Base-by-base conservation (phyloP, 768 basidiomycete genomes). In the Tubosaeta sp. region DNA sequence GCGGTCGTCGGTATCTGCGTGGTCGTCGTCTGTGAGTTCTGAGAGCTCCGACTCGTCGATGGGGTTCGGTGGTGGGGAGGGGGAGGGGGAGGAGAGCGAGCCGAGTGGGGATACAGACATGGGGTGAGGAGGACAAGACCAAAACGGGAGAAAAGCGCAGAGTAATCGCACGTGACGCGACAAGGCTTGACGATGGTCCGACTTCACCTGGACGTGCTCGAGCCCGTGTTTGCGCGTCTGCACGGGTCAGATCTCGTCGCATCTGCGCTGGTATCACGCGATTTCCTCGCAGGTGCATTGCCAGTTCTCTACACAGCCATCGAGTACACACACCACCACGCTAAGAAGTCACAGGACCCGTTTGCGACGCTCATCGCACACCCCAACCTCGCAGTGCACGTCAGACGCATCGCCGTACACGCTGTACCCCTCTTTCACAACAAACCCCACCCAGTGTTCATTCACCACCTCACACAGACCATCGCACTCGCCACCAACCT, bases 1-100 rank as follows among this genome's bases (percentile, higher is more conserved):
- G 9, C 52, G 65, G 25, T 59, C 48, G 48, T 57, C 56, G 25
- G 67, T 59, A 60, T 86, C 84, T 5, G 22, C 10, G 59, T 85
- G 80, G 59, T 89, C 87, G 63, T 90, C 88, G 63, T 91, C 88
- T 14, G 88, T 90, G 65, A 91, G 81, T 65, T 88, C 88, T 39
- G 87, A 89, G 53, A 91, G 80, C 71, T 90, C 88, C 6, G 88
- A 89, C 67, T 81, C 86, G 58, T 65, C 71, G 55, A 64, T 66
- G 54, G 65, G 72, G 45, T 59, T 61, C 39, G 69, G 64, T 5
- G 76, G 77, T 3, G 77, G 79, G 0, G 86, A 81, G 0, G 84
- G 85, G 3, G 86, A 86, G 0, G 85, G 85, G 2, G 84, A 85
- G 58, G 81, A 86, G 53, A 84, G 76, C 22, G 86, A 87, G 41